Base-by-base conservation (phyloP, 768 basidiomycete species). In the Boletus subcaerulescens region DNA sequence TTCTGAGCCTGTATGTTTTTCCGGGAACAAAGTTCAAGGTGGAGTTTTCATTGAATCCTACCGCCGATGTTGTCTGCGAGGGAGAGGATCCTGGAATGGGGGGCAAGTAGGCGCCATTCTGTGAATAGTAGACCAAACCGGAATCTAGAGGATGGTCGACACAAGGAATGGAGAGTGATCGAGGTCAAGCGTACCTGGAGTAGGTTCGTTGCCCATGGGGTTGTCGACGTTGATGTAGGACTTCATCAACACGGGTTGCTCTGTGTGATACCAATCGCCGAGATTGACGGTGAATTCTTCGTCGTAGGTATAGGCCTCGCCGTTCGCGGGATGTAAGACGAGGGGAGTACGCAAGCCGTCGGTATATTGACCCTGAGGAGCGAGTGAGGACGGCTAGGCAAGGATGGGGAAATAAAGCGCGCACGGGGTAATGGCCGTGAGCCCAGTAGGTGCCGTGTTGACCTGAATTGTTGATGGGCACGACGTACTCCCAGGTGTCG, bases 311-410 rank as follows among this genome's bases (percentile, higher is more conserved):
- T 92, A 81, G 18, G 74, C 77, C 71, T 89, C 87, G 29, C 29
- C 29, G 50, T 74, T 76, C 2, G 76, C 71, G 5, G 86, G 85
- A 63, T 89, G 89, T 47, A 98, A 80, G 46, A 95, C 65, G 43
- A 97, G 68, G 1, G 95, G 92, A 0, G 93, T 79, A n/a, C 94
- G 87, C 2, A 98, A 79, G 20, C 96, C 95, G 61, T 98, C 95
- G 45, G 90, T 87, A 63, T 97, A 96, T 77, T 94, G 91, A 18
- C 92, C 90, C 84, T 87, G 60, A 35, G 29, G 29, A 9, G 4
- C 55, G 24, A 42, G 43, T 13, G 29, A 41, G 35, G 40, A 60
- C 4, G 48, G 56, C 8, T 1, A 14, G 13, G 12, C 6, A 33
- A 36, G 3, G 3, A 33, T 11, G 3, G 11, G 24, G 4, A 15